Evolutionary conservation across 2,329 filamentous ascomycete species (phyloP), one percentile per base, ranked within the genome.

Genomic region (Penicillium sp.): DNA sequence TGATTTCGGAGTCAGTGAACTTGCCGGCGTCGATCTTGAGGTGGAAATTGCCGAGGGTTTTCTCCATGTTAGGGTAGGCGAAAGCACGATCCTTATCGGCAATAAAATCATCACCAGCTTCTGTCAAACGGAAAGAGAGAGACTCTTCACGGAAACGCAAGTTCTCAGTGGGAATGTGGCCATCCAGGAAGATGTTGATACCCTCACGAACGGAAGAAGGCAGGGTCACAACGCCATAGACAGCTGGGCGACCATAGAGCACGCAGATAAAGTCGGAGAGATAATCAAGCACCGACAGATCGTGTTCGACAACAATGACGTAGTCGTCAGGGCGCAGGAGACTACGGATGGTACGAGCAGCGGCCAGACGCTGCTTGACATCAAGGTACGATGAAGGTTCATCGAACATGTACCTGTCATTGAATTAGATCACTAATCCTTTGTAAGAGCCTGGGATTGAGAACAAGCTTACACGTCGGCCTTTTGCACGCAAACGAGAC

Each of bases 111-210:
- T 98, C 92, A 26, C 84, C 79, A 38, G 84, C 84, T 60, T 96
- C 92, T 32, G 84, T 80, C 47, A 96, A 85, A 55, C 89, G 85
- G 81, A 98, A 98, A 32, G 90, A 92, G 47, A 98, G 74, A 41
- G 88, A 94, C 62, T 98, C 92, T 41, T 96, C 89, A 58, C 92
- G 84, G 84, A 98, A 96, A 56, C 92, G 88, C 70, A 98, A 69
- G 71, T 98, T 98, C 72, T 98, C 92, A 2, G 92, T 96, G 13
- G 92, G 92, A 42, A 96, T 95, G 68, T 96, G 88, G 51, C 92
- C 92, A 57, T 98, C 92, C 39, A 98, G 75, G 81, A 96, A 98
- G 64, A 96, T 94, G 65, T 95, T 96, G 80, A 96, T 95, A 68
- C 89, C 92, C 78, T 98, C 92, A 61, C 92, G 87, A 43, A 98